Conservation (phyloP, 805 yeast genomes). For the Teunomyces cretensis region DNA sequence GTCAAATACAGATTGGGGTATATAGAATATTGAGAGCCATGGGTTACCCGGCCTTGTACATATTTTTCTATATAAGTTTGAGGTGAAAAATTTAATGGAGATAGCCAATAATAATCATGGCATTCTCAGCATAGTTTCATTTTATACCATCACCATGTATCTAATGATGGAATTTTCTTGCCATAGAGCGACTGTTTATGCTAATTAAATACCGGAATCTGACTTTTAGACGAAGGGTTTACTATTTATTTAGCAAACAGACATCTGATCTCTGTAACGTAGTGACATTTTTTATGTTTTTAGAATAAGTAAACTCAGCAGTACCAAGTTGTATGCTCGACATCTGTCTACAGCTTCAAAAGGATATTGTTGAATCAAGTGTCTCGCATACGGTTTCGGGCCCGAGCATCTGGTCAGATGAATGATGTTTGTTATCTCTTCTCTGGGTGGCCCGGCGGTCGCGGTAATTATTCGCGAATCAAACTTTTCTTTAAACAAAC, state of each 20-base stretch:
- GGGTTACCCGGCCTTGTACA: conserved; percentile 9
- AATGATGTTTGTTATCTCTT: too few species aligned
- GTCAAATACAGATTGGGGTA: conserved; percentile 13
- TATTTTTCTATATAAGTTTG: not conserved
- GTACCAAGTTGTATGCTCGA: too few species aligned
- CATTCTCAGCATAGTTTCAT: conserved; percentile 50
- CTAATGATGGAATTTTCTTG: conserved; percentile 46
- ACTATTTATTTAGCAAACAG: conserved; percentile 17
- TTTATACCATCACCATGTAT: conserved; percentile 32
- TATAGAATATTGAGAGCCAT: not conserved
- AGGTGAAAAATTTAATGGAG: not conserved
- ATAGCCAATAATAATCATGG: conserved; percentile 17
- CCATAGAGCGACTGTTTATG: conserved; percentile 33
- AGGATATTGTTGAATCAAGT: too few species aligned
- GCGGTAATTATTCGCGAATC: conserved; percentile 3
- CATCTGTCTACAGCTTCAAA: too few species aligned
- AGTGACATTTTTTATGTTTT: not conserved
- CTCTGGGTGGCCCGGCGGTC: not conserved
- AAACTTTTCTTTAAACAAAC: conserved; percentile 1
- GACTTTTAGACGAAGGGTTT: conserved; percentile 11
- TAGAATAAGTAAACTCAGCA: too few species aligned
- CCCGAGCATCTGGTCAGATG: too few species aligned
- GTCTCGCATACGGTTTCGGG: too few species aligned
- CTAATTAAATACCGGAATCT: conserved; percentile 23
- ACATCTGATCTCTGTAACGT: conserved; percentile 12